Evolutionary conservation across 2,329 filamentous ascomycete species (phyloP), one percentile per base, ranked within the genome.

Genomic region (Ceratocystis variospora): DNA sequence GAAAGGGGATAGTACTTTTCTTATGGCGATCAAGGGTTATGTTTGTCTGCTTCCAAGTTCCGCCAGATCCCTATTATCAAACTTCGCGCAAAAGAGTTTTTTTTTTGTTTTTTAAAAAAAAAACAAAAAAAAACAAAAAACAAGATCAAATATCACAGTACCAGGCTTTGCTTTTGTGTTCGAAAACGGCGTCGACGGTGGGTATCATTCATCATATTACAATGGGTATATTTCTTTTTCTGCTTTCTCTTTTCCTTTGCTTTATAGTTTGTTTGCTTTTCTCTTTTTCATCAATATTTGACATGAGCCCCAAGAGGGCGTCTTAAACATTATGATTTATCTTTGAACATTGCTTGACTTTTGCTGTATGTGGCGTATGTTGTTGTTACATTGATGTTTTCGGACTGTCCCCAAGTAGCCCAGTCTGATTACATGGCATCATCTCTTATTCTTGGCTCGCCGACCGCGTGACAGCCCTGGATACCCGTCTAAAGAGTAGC

Each of bases 81-180:
- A 31, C 25, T 57, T 17, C 37, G 3, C 37, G 12, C 37, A 41
- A 41, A 41, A 41, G 10, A 31, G 5, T 25, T n/a, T n/a, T n/a
- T n/a, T n/a, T n/a, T n/a, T n/a, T n/a, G n/a, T n/a, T n/a, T n/a
- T n/a, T n/a, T n/a, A 7, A 28, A 57, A 33, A 57, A 57, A 33
- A 57, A 28, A 57, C 10, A 41, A 41, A 41, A 12, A 31, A 17
- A n/a, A 28, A 57, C 33, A 57, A 57, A 57, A 57, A 28, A 57
- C 22, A 12, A 57, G 4, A 57, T 10, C 22, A 31, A 8, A 62
- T 12, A 41, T 41, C 31, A 33, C 12, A 59, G 59, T 37, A 61
- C 53, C 53, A 57, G 53, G 17, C 53, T 57, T 57, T 12, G 55
- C 63, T 66, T 45, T 45, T 57, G 53, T 61, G n/a, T 66, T 64